A percentile compares a stretch with the other conserved stretches of the same genome.
Evolutionary conservation across 2,329 filamentous ascomycete species (phyloP).

Genomic region (Fusarium nisikadoi): DNA sequence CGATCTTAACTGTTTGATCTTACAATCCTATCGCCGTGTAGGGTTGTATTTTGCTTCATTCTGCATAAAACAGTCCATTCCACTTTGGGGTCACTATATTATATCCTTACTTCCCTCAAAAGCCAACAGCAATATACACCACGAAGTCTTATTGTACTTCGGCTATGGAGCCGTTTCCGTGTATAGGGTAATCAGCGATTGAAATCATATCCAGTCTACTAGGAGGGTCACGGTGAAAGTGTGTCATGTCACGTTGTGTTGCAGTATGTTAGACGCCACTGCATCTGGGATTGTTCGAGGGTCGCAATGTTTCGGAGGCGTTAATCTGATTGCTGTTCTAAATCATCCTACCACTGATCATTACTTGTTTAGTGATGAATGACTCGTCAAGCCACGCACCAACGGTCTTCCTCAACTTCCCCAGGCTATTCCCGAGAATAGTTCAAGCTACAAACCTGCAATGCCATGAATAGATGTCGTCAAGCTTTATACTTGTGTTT

Average conservation of each 20-base stretch:
- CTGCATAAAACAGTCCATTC: not conserved
- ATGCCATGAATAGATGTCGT: not conserved
- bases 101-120: not conserved
- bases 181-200: not conserved
- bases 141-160: not conserved
- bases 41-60: not conserved
- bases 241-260: not conserved
- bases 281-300: not conserved
- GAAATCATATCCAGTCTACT: not conserved
- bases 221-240: not conserved
- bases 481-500: constrained; percentile 26
- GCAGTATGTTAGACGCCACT: not conserved
- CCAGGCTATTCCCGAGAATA: constrained; percentile 1
- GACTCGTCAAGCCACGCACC: constrained; percentile 27
- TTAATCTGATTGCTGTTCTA: not conserved
- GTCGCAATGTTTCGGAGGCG: not conserved
- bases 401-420: not conserved
- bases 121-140: not conserved
- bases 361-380: not conserved
- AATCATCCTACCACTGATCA: not conserved
- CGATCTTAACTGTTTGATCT: not conserved
- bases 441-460: not conserved
- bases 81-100: no score
- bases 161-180: not conserved
- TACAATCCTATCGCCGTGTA: not conserved